These are phyloP conservation scores for Kluyveromyces starmeri DNA, from an alignment of 805 yeast species.

Conservation along the genomic window DNA sequence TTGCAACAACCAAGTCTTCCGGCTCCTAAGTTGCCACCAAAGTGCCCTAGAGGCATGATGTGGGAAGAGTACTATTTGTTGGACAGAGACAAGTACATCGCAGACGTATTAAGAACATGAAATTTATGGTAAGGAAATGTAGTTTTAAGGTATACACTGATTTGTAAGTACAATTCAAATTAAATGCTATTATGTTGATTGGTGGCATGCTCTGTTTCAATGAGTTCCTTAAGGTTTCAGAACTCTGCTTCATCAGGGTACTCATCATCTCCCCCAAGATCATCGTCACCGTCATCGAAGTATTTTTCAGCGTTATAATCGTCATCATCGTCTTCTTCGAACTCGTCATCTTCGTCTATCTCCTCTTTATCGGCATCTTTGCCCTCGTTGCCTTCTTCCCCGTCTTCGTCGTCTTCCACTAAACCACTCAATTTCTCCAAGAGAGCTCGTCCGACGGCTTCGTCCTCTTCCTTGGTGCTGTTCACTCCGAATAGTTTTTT, in stretches of 20 bases:
- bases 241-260: slow-evolving; percentile 57
- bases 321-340: slow-evolving; percentile 50
- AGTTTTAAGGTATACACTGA: too few relatives aligned
- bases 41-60: slow-evolving; percentile 17
- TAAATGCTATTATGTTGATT: too few relatives aligned
- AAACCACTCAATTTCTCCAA: slow-evolving; percentile 40
- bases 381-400: slow-evolving; percentile 21
- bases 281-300: slow-evolving; percentile 52
- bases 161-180: too few relatives aligned
- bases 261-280: slow-evolving; percentile 40
- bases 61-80: slow-evolving; percentile 18
- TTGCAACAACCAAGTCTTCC: slow-evolving; percentile 4
- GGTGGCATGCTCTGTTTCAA: too few relatives aligned
- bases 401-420: slow-evolving; percentile 42
- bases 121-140: too few relatives aligned
- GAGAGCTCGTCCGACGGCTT: slow-evolving; percentile 28
- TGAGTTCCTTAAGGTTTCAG: too few relatives aligned
- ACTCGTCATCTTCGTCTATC: slow-evolving; percentile 48
- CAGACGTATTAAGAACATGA: slow-evolving; percentile 5
- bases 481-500: slow-evolving; percentile 22
- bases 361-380: slow-evolving; percentile 28
- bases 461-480: slow-evolving; percentile 20
- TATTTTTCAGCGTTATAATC: slow-evolving; percentile 57
- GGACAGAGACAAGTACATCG: slow-evolving; percentile 8
- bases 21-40: slow-evolving; percentile 16